Conservation (phyloP, 2,329 filamentous ascomycete genomes). For the Emmonsia crescens region DNA sequence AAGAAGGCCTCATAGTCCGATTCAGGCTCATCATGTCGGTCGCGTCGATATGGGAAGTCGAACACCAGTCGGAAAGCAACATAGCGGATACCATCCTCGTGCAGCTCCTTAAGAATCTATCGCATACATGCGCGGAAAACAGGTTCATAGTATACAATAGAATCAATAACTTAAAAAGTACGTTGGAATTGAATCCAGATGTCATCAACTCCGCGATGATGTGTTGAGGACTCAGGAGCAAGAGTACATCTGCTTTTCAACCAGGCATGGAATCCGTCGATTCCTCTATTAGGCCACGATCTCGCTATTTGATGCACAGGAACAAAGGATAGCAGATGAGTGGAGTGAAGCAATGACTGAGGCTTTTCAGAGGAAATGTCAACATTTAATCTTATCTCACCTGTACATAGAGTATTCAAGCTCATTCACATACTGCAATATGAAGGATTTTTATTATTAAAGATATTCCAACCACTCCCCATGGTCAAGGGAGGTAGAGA, state of each 20-base stretch:
- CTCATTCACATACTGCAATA: no score
- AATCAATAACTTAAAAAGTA: constrained; percentile 62
- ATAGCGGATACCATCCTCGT: constrained; percentile 75
- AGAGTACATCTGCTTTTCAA: constrained; percentile 63
- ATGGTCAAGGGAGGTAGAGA: not conserved
- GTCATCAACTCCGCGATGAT: constrained; percentile 72
- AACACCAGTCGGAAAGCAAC: constrained; percentile 74
- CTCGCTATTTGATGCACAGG: constrained; percentile 54
- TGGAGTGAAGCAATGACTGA: no score
- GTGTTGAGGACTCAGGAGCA: constrained; percentile 60
- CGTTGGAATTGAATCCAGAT: constrained; percentile 74
- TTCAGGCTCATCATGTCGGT: constrained; percentile 55
- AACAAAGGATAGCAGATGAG: constrained; percentile 37
- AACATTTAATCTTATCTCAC: no score
- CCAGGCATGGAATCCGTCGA: constrained; percentile 64
- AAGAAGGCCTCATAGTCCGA: constrained; percentile 60
- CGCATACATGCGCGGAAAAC: constrained; percentile 70
- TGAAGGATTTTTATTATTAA: no score
- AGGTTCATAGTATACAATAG: constrained; percentile 79
- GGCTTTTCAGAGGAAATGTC: no score
- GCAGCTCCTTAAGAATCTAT: constrained; percentile 57
- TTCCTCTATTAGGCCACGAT: constrained; percentile 62
- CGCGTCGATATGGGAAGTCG: constrained; percentile 55
- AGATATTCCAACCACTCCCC: no score
- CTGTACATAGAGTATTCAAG: no score